These are phyloP conservation scores for Euphorbia celastroides DNA, from an alignment of 441 rosid species.

Conservation along the genomic window DNA sequence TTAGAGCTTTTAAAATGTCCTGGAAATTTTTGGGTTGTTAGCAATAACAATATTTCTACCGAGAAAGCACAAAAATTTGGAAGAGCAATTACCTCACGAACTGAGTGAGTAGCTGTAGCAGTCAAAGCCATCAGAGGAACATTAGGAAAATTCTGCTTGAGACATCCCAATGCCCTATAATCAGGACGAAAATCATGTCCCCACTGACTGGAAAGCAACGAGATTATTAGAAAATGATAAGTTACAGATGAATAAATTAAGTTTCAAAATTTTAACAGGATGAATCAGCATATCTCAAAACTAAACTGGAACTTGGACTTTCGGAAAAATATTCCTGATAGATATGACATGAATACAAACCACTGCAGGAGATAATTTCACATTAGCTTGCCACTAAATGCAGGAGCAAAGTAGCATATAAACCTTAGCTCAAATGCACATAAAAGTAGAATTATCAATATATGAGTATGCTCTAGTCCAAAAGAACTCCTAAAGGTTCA, in stretches of 20 bases:
- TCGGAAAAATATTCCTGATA: background rate
- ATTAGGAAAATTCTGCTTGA: constrained; percentile 70
- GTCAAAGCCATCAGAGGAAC: constrained; percentile 87
- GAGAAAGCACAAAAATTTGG: background rate
- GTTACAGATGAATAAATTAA: constrained; percentile 1
- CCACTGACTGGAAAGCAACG: constrained; percentile 61
- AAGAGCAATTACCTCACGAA: constrained; percentile 53
- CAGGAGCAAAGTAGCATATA: background rate
- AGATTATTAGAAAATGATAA: constrained; percentile 2
- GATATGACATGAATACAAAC: background rate
- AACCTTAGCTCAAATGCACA: background rate
- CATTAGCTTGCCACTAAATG: background rate
- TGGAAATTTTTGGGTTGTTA: constrained; percentile 28
- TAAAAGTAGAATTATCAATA: background rate
- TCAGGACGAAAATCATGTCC: constrained; percentile 99
- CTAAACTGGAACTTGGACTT: background rate
- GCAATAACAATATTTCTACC: constrained; percentile 1
- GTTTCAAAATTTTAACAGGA: constrained; percentile 3
- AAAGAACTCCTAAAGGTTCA: background rate
- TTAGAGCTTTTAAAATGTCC: constrained; percentile 78
- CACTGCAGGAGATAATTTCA: background rate
- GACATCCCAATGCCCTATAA: constrained; percentile 74
- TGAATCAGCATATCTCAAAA: background rate
- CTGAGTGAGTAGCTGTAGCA: constrained; percentile 85
- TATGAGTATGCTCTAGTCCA: background rate